Conservation (phyloP, 257 asterid species). For the Primulina eburnea region DNA sequence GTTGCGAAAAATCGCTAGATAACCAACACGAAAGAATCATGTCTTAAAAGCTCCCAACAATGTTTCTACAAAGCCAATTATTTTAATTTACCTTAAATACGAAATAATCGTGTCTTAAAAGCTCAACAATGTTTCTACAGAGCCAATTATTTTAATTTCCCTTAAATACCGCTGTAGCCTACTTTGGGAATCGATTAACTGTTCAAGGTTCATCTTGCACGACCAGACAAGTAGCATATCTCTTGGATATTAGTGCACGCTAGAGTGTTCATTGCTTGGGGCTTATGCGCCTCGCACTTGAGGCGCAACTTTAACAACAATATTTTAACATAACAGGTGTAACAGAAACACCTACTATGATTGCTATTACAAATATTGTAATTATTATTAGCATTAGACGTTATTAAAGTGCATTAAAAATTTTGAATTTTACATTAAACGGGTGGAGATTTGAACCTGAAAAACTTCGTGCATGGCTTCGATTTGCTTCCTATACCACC, state of each 20-base stretch:
- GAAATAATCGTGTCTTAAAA: too few relatives aligned
- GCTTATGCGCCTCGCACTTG: not conserved
- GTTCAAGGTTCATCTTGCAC: not conserved
- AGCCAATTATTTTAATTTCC: not conserved
- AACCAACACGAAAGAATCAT: too few relatives aligned
- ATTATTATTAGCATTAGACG: constrained; percentile 1
- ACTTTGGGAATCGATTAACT: not conserved
- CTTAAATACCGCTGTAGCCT: not conserved
- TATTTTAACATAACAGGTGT: not conserved
- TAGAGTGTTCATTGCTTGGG: not conserved
- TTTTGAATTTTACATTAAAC: constrained; percentile 37
- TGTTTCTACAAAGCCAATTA: not conserved
- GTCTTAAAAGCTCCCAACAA: not conserved
- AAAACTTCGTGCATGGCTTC: constrained; percentile 99
- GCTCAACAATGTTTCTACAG: not conserved
- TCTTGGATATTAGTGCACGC: not conserved
- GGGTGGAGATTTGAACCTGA: constrained; percentile 91
- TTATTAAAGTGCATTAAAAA: constrained; percentile 18
- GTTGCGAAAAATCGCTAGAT: not conserved
- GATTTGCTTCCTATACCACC: constrained; percentile 99
- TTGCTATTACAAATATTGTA: not conserved
- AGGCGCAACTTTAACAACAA: not conserved
- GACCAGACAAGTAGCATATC: not conserved
- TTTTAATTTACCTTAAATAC: not conserved
- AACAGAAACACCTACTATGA: not conserved